phyloP scores from a whole-genome alignment of 768 basidiomycete species.

The Naematelia encephala region DNA sequence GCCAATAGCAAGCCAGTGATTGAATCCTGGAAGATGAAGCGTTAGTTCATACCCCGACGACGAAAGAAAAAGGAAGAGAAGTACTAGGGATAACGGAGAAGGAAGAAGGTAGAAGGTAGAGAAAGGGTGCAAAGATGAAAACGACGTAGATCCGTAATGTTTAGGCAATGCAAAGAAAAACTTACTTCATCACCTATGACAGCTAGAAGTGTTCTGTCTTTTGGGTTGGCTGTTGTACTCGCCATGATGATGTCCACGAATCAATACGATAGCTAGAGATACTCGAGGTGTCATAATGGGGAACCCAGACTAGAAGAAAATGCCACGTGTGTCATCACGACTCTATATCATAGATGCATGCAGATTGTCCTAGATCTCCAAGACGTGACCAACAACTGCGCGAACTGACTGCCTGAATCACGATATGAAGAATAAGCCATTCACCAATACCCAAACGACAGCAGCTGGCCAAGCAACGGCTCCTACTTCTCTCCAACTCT shows the following conservation, averaged over 20 bases:
- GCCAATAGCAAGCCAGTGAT: constrained; percentile 93
- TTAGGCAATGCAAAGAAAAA: too few species aligned
- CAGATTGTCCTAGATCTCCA: constrained; percentile 1
- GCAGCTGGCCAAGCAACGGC: constrained; percentile 44
- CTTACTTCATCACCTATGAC: constrained; percentile 95
- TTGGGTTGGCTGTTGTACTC: constrained; percentile 33
- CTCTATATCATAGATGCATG: not conserved
- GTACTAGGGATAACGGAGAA: not conserved
- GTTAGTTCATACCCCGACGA: not conserved
- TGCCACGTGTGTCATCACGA: not conserved
- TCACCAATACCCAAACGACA: constrained; percentile 43
- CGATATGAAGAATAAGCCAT: constrained; percentile 43
- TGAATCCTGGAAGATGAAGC: constrained; percentile 72
- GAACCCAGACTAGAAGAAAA: not conserved
- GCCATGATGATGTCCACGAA: constrained; percentile 12
- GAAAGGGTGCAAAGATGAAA: not conserved
- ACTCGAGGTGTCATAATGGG: constrained; percentile 1
- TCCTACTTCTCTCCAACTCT: constrained; percentile 35
- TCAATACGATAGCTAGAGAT: too few species aligned
- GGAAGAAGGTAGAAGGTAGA: not conserved
- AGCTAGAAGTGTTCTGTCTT: constrained; percentile 77
- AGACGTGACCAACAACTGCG: too few species aligned
- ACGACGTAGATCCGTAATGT: too few species aligned
- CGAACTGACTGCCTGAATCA: not conserved
- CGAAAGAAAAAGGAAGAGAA: constrained; percentile 10